Evolutionary conservation across 495 filamentous ascomycete species (phyloP).

Genomic region (Aspergillus cristatus): DNA sequence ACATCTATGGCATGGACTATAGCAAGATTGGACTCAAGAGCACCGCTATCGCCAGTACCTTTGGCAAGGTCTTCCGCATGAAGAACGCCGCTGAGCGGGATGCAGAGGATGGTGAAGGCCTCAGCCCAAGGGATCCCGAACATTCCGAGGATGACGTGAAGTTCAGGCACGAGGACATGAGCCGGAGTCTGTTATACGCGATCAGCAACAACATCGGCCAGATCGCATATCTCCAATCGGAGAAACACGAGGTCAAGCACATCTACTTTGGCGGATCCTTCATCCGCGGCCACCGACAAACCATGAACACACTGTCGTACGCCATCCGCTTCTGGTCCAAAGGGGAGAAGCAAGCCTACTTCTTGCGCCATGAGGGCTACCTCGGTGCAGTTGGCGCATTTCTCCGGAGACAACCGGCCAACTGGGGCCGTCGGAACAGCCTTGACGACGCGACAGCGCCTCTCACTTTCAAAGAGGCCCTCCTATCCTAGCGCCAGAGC

Average conservation of each 20-base stretch:
- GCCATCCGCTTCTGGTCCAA: slow-evolving; percentile 97
- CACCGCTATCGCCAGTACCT: slow-evolving; percentile 88
- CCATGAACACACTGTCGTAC: slow-evolving; percentile 92
- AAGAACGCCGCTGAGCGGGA: slow-evolving; percentile 66
- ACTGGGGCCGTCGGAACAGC: slow-evolving; percentile 85
- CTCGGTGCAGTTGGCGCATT: slow-evolving; percentile 95
- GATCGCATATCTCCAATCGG: slow-evolving; percentile 89
- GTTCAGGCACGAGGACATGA: slow-evolving; percentile 59
- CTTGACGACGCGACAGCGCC: slow-evolving; percentile 38
- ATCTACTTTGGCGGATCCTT: slow-evolving; percentile 98
- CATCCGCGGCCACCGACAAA: slow-evolving; percentile 92
- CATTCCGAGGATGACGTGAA: slow-evolving; percentile 19
- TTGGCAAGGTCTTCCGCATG: slow-evolving; percentile 90
- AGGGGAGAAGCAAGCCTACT: slow-evolving; percentile 90
- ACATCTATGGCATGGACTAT: slow-evolving; percentile 96
- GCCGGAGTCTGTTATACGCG: slow-evolving; percentile 69
- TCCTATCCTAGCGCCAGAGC: slow-evolving; percentile 1
- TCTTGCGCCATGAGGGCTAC: slow-evolving; percentile 92
- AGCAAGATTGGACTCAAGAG: slow-evolving; percentile 89
- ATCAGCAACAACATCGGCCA: slow-evolving; percentile 96
- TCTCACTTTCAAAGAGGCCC: slow-evolving; percentile 12
- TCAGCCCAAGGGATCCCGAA: slow-evolving; percentile 36
- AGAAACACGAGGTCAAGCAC: slow-evolving; percentile 79
- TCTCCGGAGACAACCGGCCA: slow-evolving; percentile 76
- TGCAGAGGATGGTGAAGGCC: slow-evolving; percentile 66